Conservation (phyloP, 192 early-diverging fungal genomes). For the Backusella westeae region DNA sequence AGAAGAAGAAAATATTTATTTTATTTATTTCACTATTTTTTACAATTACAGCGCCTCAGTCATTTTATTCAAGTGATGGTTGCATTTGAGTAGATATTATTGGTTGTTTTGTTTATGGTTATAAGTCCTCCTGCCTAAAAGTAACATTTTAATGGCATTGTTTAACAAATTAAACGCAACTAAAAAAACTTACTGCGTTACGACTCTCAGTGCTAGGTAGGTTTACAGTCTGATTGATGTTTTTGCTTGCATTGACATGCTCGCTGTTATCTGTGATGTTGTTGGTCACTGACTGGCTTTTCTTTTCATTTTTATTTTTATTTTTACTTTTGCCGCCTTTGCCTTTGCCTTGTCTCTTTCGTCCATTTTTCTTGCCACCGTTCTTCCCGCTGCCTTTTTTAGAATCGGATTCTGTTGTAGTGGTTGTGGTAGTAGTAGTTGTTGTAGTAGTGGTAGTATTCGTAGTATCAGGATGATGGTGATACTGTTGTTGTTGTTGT, state of each 20-base stretch:
- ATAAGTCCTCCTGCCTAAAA: background rate
- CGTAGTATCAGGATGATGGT: background rate
- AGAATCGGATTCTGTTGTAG: background rate
- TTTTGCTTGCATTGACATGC: background rate
- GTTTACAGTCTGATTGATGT: background rate
- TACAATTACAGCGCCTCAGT: no score
- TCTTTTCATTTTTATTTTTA: background rate
- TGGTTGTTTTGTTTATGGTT: background rate
- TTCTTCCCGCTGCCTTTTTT: background rate
- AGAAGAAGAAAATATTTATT: background rate
- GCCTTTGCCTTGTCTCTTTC: background rate
- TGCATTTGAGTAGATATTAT: conserved; percentile 3
- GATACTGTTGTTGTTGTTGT: no score
- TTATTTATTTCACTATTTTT: background rate
- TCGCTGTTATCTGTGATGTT: background rate
- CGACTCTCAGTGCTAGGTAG: background rate
- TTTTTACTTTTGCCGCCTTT: background rate
- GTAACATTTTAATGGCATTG: background rate
- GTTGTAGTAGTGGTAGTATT: background rate
- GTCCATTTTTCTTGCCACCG: background rate
- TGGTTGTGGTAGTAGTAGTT: background rate
- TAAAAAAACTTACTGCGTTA: background rate
- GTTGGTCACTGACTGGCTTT: background rate
- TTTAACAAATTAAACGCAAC: background rate
- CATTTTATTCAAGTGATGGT: background rate